Base-by-base conservation (phyloP, 306 rosid species). In the Dryas octopetala region DNA sequence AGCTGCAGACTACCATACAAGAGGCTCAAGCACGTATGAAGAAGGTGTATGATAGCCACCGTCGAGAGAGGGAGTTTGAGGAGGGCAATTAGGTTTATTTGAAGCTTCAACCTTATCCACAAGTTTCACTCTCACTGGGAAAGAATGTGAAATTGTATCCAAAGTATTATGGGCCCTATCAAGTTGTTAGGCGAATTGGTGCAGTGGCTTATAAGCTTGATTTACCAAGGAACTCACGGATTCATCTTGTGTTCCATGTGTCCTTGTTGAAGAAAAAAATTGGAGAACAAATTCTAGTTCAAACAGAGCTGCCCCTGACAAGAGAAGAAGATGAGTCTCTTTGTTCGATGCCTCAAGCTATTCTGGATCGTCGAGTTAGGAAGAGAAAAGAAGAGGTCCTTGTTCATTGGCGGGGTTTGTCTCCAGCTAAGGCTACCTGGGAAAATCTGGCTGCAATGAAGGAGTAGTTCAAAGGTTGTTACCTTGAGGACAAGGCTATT, bases 211-310 rank as follows among this genome's bases (percentile, higher is more conserved):
- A 48, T 12, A n/a, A 19, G 15, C 13, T 68, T 1, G 41, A 60
- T 17, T 60, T 60, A 6, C 64, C 41, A 8, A 4, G 0, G 2
- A 9, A 9, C 46, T 68, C 73, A 6, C 53, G n/a, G 4, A 4
- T 68, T 6, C 73, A 68, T 19, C 73, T 15, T 12, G 16, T 68
- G 5, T 49, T 68, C n/a, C 73, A 68, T 17, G 57, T 68, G 7
- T 68, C 57, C 7, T 4, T 4, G 40, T 9, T 48, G 10, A 51
- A 50, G 45, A 23, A 1, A 2, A 28, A 53, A 32, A 3, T 69
- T 9, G 9, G 55, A 51, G 47, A 52, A 26, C 0, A 32, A 1
- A 38, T 10, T 28, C 4, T 7, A 38, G 47, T 32, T 9, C 28
- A 28, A 41, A 51, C 23, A 6, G 32, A 49, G 13, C 13, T 14